Conservation (phyloP, 2,329 filamentous ascomycete genomes). For the Rhynchosporium secalis region DNA sequence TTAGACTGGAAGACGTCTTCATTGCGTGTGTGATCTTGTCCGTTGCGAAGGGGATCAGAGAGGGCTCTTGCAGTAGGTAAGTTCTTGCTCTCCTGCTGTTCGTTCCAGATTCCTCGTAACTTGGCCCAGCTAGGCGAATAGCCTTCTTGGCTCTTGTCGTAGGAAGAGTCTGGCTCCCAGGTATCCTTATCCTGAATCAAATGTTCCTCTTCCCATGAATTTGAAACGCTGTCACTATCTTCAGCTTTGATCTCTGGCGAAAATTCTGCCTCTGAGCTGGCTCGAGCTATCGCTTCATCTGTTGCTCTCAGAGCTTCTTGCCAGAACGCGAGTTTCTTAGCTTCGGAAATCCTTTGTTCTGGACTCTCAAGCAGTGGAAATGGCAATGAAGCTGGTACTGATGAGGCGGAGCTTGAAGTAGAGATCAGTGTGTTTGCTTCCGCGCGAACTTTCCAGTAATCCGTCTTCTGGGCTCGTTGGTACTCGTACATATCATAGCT, state of each 20-base stretch:
- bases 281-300: not conserved
- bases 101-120: not conserved
- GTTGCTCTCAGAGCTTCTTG: not conserved
- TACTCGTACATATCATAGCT: not conserved
- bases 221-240: not conserved
- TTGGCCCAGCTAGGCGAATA: not conserved
- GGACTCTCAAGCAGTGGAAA: no score
- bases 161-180: not conserved
- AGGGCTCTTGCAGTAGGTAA: no score
- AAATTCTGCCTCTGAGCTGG: not conserved
- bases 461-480: not conserved
- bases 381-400: no score
- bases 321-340: slow-evolving; percentile 9
- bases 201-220: not conserved
- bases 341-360: not conserved
- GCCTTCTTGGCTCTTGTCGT: not conserved
- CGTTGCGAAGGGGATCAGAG: not conserved
- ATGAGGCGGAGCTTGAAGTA: no score
- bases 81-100: not conserved
- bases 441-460: not conserved
- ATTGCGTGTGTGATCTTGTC: not conserved
- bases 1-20: not conserved
- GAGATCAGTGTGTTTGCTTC: not conserved
- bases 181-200: not conserved
- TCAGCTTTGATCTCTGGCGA: not conserved